phyloP scores from a whole-genome alignment of 495 filamentous ascomycete genomes.

The Hypoxylon intermedium region DNA sequence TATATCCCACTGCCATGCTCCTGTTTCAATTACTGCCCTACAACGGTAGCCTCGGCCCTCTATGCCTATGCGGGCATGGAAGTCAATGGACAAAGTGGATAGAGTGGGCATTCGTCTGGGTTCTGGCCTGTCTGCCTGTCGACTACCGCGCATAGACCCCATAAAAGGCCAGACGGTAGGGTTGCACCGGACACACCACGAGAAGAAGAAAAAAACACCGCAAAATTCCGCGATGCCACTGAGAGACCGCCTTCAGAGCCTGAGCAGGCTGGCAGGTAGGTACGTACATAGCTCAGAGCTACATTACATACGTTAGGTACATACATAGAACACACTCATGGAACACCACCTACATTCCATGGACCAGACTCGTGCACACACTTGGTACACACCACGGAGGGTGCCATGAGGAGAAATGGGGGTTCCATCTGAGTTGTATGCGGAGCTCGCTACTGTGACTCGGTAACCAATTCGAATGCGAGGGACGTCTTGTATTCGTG shows the following conservation, averaged over 20 bases:
- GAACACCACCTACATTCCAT: too few relatives aligned
- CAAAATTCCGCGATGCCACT: constrained; percentile 28
- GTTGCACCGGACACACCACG: constrained; percentile 31
- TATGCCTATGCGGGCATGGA: background rate
- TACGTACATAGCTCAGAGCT: too few relatives aligned
- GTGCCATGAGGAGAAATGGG: background rate
- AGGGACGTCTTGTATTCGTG: constrained; percentile 19
- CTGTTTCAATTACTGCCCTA: constrained; percentile 30
- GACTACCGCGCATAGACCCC: constrained; percentile 35
- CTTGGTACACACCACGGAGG: background rate
- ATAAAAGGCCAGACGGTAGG: constrained; percentile 32
- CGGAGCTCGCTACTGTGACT: constrained; percentile 29
- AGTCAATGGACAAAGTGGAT: too few relatives aligned
- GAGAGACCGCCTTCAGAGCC: background rate
- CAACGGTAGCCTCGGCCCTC: constrained; percentile 16
- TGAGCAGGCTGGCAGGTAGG: constrained; percentile 6
- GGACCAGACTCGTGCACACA: too few relatives aligned
- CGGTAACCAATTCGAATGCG: constrained; percentile 39
- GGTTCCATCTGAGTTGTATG: constrained; percentile 17
- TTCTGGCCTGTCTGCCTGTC: constrained; percentile 13
- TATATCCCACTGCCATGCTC: background rate
- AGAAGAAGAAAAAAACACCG: constrained; percentile 28
- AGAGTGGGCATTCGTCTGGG: background rate
- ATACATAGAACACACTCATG: too few relatives aligned
- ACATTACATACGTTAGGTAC: too few relatives aligned